phyloP scores from a whole-genome alignment of 495 filamentous ascomycete genomes.

The Aspergillus coremiiformis region DNA sequence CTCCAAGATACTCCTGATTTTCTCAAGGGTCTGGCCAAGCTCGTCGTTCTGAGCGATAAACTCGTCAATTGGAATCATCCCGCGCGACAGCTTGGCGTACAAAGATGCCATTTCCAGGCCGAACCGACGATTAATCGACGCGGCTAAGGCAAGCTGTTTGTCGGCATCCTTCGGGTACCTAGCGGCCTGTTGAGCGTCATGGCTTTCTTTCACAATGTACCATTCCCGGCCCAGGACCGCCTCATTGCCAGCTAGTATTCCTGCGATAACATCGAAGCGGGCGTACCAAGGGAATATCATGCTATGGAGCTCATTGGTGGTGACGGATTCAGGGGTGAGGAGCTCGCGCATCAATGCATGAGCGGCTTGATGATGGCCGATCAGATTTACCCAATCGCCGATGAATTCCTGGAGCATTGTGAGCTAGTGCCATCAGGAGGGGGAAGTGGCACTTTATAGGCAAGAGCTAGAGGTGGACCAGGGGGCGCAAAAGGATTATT shows the following conservation, averaged over 20 bases:
- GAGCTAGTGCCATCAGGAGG: too few species aligned
- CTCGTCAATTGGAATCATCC: slow-evolving; percentile 55
- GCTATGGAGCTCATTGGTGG: slow-evolving; percentile 57
- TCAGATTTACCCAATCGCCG: slow-evolving; percentile 87
- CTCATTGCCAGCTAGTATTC: slow-evolving; percentile 72
- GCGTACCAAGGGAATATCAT: slow-evolving; percentile 80
- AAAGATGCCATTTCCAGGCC: slow-evolving; percentile 74
- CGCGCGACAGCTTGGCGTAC: slow-evolving; percentile 58
- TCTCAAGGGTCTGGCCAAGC: slow-evolving; percentile 45
- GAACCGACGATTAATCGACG: slow-evolving; percentile 62
- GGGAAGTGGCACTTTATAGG: too few species aligned
- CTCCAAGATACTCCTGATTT: slow-evolving; percentile 52
- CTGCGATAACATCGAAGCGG: slow-evolving; percentile 79
- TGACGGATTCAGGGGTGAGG: slow-evolving; percentile 69
- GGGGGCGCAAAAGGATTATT: too few species aligned
- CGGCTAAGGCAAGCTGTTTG: slow-evolving; percentile 57
- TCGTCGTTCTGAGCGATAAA: slow-evolving; percentile 56
- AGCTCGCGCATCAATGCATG: slow-evolving; percentile 70
- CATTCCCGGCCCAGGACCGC: slow-evolving; percentile 70
- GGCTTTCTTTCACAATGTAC: slow-evolving; percentile 60
- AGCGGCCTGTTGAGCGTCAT: slow-evolving; percentile 50
- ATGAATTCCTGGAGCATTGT: slow-evolving; percentile 67
- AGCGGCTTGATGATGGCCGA: slow-evolving; percentile 88
- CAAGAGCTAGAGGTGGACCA: too few species aligned
- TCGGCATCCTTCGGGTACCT: slow-evolving; percentile 54